Evolutionary conservation across 176 grass and related monocot genomes (phyloP), one percentile per base, ranked within the genome.

Genomic region (Chrysopogon serrulatus): DNA sequence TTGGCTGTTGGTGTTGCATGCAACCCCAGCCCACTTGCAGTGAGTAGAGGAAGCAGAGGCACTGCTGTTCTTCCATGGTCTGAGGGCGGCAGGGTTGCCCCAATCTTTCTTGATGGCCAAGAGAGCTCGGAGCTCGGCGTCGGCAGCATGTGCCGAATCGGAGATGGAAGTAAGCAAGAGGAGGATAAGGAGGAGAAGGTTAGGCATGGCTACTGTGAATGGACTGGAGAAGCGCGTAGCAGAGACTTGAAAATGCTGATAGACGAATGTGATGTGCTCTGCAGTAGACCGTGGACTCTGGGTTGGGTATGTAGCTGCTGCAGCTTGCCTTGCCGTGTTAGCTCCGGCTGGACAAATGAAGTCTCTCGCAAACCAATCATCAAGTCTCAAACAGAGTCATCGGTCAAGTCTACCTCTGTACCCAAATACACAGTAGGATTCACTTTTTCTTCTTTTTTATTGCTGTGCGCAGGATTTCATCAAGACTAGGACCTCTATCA

Each of bases 21-120:
- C 19, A 30, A 94, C 69, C 26, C 88, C 88, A 0, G 8, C 5
- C 92, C 92, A 90, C 2, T 9, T 8, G 36, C 92, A 94, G 68
- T 90, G 10, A 1, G 24, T 4, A 7, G 19, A 3, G 4, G 53
- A 5, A 27, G 51, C 40, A 36, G 76, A 36, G 7, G 67, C 11
- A 42, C 37, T 27, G 0, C 33, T 68, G 17, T 21, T 8, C 44
- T 65, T 77, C 92, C 92, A 94, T 17, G 92, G 86, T 59, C 23
- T 30, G 27, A 94, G 74, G 6, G 82, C 33, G 19, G 74, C 4
- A 8, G 82, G 74, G 83, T 54, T 86, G 16, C 78, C 86, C 88
- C 88, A 94, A 1, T 84, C 32, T 21, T 59, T n/a, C 80, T 71
- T 73, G 39, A 87, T 33, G 59, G 80, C 3, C 6, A 91, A 47